Base-by-base conservation (phyloP, 2,329 filamentous ascomycete genomes). In the Calcarisporium arbuscula region DNA sequence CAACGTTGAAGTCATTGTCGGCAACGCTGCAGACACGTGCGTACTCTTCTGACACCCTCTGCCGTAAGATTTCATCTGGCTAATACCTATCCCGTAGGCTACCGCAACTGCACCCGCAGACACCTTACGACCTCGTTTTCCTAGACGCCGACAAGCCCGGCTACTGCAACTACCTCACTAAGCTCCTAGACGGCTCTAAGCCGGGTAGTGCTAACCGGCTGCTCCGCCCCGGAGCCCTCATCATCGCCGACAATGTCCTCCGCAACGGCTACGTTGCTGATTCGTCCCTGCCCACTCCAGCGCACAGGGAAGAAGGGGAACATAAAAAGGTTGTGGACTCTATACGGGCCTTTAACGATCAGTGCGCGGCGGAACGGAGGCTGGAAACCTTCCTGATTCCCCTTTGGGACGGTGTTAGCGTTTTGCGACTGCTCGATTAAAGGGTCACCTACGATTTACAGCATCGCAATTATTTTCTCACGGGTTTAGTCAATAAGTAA, bases 211-310 rank as follows among this genome's bases (percentile, higher is more conserved):
- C 48, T 4, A 46, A 42, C 11, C 61, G 68, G 6, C 58, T 77
- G 18, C 58, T 77, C 25, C 60, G 64, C 1, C 50, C 60, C 8
- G 68, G 65, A 7, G 71, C 68, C 0, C 53, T 75, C 36, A 67
- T 77, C 39, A 54, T 75, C 11, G 70, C 67, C 1, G 73, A 77
- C 49, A 77, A 77, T 37, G 61, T 70, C 27, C 58, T 77, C 18
- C 65, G 65, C 4, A 53, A 57, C 6, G 71, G 63, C 6, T 53
- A 71, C 10, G 65, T 75, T 4, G 70, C 65, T 5, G 59, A 62
- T 33, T 38, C 17, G 35, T 40, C 5, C 37, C 39, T 8, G 32
- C 32, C 29, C 14, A 23, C 31, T 15, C 14, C 23, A 21, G 29
- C 28, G 18, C 20, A 30, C 7, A 25, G 22, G 6, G 14, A 26